Evolutionary conservation across 1,284 basidiomycete genomes (phyloP).

Genomic region (Mycosarcoma maydis): DNA sequence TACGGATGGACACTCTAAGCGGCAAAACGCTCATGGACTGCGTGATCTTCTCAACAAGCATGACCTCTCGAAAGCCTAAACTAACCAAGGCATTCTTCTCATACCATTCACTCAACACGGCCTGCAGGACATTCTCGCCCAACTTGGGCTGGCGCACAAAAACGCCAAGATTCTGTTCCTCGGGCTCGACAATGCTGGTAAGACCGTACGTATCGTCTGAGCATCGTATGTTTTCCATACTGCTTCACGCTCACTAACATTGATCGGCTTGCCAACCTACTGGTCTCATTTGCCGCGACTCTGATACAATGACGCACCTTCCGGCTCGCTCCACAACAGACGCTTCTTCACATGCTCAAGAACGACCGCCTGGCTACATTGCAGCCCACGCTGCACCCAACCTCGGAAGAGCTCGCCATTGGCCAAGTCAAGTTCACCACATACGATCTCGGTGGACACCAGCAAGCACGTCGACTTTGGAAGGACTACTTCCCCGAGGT

Average conservation of each 20-base stretch:
- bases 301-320: too few species aligned
- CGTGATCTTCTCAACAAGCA: too few species aligned
- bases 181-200: conserved; percentile 98
- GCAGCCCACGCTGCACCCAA: conserved; percentile 99
- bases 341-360: conserved; percentile 98
- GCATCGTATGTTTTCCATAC: too few species aligned
- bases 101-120: background rate
- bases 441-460: conserved; percentile 97
- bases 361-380: conserved; percentile 97
- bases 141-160: conserved; percentile 85
- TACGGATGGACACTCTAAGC: too few species aligned
- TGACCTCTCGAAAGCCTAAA: too few species aligned
- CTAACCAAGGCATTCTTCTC: background rate
- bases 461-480: conserved; percentile 98
- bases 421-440: conserved; percentile 99
- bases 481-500: conserved; percentile 99
- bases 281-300: background rate
- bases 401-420: conserved; percentile 98
- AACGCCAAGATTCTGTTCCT: conserved; percentile 99
- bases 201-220: conserved; percentile 78
- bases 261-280: too few species aligned
- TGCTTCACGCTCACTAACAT: conserved; percentile 5
- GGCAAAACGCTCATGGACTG: too few species aligned
- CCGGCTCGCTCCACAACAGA: conserved; percentile 71
- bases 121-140: conserved; percentile 63